These are phyloP conservation scores for Malbranchea cinnamomea DNA, from an alignment of 2,329 filamentous ascomycete genomes.

Conservation along the genomic window DNA sequence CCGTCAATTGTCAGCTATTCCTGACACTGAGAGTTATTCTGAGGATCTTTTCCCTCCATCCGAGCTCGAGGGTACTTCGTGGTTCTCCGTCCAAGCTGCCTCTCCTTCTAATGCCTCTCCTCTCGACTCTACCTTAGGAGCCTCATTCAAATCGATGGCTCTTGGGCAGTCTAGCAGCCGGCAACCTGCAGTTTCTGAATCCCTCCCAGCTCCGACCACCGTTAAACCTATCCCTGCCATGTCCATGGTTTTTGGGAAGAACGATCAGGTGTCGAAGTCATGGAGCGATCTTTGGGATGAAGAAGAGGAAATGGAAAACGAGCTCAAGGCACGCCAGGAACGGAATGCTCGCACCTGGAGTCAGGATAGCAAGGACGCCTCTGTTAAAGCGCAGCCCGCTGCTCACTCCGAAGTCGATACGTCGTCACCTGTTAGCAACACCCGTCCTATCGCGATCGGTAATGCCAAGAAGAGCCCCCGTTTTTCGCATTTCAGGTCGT, in stretches of 20 bases:
- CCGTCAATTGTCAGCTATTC: constrained; percentile 77
- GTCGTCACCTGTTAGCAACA: constrained; percentile 38
- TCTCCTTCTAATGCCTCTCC: constrained; percentile 74
- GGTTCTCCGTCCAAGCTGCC: constrained; percentile 62
- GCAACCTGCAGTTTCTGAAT: constrained; percentile 57
- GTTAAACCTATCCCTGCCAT: constrained; percentile 53
- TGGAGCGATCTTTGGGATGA: constrained; percentile 99
- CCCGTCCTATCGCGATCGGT: constrained; percentile 25
- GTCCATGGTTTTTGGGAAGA: constrained; percentile 65
- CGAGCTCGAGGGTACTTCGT: constrained; percentile 48
- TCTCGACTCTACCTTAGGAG: constrained; percentile 64
- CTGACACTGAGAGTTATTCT: constrained; percentile 58
- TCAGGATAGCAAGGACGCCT: constrained; percentile 49
- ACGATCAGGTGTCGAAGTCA: constrained; percentile 81
- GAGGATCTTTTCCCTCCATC: constrained; percentile 79
- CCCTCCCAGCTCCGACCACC: constrained; percentile 49
- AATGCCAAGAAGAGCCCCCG: constrained; percentile 36
- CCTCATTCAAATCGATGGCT: constrained; percentile 63
- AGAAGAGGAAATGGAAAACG: constrained; percentile 65
- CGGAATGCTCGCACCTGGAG: constrained; percentile 67
- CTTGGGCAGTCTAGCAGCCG: constrained; percentile 33
- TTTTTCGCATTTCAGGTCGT: constrained; percentile 40
- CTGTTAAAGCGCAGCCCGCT: constrained; percentile 32
- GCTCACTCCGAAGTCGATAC: constrained; percentile 38
- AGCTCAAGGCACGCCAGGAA: constrained; percentile 44